Evolutionary conservation across 805 yeast genomes (phyloP).

Genomic region (Dipodascopsis uninucleata): DNA sequence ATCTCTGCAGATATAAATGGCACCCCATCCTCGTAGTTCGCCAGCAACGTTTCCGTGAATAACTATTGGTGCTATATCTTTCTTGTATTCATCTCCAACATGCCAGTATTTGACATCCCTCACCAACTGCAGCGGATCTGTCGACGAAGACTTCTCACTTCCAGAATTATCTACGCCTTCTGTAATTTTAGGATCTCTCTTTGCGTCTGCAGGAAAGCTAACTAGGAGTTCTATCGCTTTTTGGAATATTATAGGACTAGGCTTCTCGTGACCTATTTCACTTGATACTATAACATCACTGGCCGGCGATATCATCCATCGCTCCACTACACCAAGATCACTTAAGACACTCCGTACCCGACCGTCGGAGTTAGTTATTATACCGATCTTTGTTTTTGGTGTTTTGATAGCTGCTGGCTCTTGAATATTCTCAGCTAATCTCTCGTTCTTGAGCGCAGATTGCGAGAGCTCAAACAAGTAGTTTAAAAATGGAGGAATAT

Average conservation of each 20-base stretch:
- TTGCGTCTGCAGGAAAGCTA: not conserved
- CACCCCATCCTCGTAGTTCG: conserved; percentile 10
- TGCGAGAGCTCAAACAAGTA: conserved; percentile 10
- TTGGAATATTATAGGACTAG: conserved; percentile 17
- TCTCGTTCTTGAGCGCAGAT: conserved; percentile 11
- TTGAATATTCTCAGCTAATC: not conserved
- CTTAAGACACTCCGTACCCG: conserved; percentile 7
- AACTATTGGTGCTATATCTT: conserved; percentile 15
- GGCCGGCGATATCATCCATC: conserved; percentile 4
- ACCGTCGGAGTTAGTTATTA: not conserved
- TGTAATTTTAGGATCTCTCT: not conserved
- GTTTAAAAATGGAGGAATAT: conserved; percentile 14
- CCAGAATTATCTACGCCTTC: too few species aligned
- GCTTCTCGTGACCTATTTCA: conserved; percentile 25
- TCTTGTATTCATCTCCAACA: conserved; percentile 21
- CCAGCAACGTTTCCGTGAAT: not conserved
- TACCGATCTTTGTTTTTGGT: not conserved
- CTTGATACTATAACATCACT: conserved; percentile 15
- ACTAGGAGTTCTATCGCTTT: conserved; percentile 6
- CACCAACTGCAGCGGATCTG: not conserved
- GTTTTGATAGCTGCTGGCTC: not conserved
- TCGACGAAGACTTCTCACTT: not conserved
- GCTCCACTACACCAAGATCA: conserved; percentile 1
- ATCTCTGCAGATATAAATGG: conserved; percentile 2
- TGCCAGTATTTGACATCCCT: conserved; percentile 14